Evolutionary conservation across 2,329 filamentous ascomycete genomes (phyloP), one percentile per base, ranked within the genome.

Genomic region (Fusarium nurragi): DNA sequence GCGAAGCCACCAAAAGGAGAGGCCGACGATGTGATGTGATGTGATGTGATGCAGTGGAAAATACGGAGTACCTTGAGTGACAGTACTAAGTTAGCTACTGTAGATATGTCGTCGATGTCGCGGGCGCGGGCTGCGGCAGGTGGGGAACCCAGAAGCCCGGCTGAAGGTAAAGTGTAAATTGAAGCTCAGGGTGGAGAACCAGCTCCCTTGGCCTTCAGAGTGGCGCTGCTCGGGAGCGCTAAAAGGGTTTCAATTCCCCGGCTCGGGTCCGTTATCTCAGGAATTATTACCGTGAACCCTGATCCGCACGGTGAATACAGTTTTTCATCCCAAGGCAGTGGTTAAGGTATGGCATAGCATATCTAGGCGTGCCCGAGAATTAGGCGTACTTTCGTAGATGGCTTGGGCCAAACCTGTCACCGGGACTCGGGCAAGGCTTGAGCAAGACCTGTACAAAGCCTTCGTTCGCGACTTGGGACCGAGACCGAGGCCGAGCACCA

Each of bases 131-230:
- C 32, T 34, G n/a, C 64, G 65, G 64, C 60, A 56, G 64, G 64
- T 67, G 64, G 64, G 56, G 59, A 64, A 67, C 54, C 58, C 64
- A 60, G 43, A 56, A n/a, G 48, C 64, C 64, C 30, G 64, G 64
- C 64, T 64, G 59, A 64, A 64, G 64, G 64, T 67, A 67, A 67
- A 67, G 64, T 55, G 56, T 59, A 67, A 60, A 54, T 54, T 55
- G 60, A 34, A 34, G 32, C 32, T 34, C 32, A 34, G n/a, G n/a
- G 32, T 34, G 60, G 54, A 64, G 51, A 37, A 28, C 39, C 45
- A 67, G 63, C 58, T 64, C 53, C 36, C 49, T 34, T 18, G 32
- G 32, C 32, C 32, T 30, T 34, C n/a, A 16, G 45, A 67, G 59
- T 66, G 64, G 64, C 63, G 64, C 59, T 58, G 64, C 19, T 48